Percentiles rank a stretch among this genome's conserved stretches.
Evolutionary conservation across 108 stramenopile species (phyloP).

Genomic region (Cylindrotheca closterium): DNA sequence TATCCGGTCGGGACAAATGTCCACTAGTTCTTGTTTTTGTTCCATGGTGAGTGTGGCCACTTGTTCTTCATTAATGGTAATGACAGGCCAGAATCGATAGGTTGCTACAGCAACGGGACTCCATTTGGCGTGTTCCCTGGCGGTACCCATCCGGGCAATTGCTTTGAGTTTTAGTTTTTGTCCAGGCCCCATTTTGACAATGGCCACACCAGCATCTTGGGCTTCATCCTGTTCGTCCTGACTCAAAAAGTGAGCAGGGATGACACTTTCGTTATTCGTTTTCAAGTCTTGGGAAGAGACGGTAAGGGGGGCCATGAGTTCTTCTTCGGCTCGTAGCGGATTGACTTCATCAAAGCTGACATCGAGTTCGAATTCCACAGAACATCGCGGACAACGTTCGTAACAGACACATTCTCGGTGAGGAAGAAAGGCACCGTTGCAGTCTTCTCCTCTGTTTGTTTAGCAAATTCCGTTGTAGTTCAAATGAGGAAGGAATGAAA

Average conservation of each 20-base stretch:
- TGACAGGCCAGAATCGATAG: constrained; percentile 91
- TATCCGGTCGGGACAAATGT: constrained; percentile 88
- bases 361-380: constrained; percentile 87
- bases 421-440: constrained; percentile 63
- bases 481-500: too few species aligned
- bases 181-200: constrained; percentile 93
- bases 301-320: constrained; percentile 66
- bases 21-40: constrained; percentile 86
- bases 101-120: constrained; percentile 94
- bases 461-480: too few species aligned
- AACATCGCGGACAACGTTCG: constrained; percentile 79
- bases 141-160: constrained; percentile 92
- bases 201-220: constrained; percentile 87
- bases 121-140: constrained; percentile 99
- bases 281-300: constrained; percentile 71
- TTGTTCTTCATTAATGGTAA: constrained; percentile 88
- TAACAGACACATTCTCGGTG: constrained; percentile 87
- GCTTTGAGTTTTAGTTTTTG: constrained; percentile 93
- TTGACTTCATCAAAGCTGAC: constrained; percentile 72
- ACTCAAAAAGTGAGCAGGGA: constrained; percentile 81
- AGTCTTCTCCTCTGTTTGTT: constrained; percentile 59
- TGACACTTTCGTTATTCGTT: constrained; percentile 67
- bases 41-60: constrained; percentile 81
- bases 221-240: constrained; percentile 82
- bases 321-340: constrained; percentile 50